Base-by-base conservation (phyloP, 1,284 basidiomycete species). In the Moniliophthora roreri region DNA sequence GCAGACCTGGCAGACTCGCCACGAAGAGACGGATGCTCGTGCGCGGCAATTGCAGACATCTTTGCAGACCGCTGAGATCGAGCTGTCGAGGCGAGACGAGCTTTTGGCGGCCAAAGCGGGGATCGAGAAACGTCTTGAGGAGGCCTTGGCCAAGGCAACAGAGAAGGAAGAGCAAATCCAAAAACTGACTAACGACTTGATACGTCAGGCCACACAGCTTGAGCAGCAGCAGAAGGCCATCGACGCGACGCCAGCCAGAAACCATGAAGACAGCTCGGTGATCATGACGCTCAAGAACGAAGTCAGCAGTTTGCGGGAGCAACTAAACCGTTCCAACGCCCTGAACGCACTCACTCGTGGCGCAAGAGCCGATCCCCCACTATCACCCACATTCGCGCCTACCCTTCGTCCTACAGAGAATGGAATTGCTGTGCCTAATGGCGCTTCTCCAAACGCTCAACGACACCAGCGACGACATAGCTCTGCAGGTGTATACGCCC, bases 291-390 rank as follows among this genome's bases (percentile, higher is more conserved):
- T 99, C 64, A 93, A 97, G 70, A 90, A 84, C 61, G 97, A 99
- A 76, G 87, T 99, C 58, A 87, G 89, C 69, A 87, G 76, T 59
- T 77, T 99, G 48, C 91, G 94, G 56, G 97, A 99, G 68, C 96
- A 99, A 69, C 85, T 99, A 59, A 95, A 95, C 65, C 85, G 97
- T 26, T 89, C 95, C 18, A 94, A 94, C 65, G 93, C 96, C 4
- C 80, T 95, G 60, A 93, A 92, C 62, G 80, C 84, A 15, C 78
- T 95, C 48, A 95, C 91, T 7, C 83, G 85, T 53, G 83, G 86
- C 21, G 66, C 79, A 36, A 83, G 87, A 16, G 73, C 69, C 3
- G 88, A 92, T 38, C 87, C 89, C 0, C 87, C 88, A 4, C 71
- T 84, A 6, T 95, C 93, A 0, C 93, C 93, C 0, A 93, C 92